Percentiles rank a stretch among this genome's conserved stretches.
Evolutionary conservation across 345 rosid species (phyloP).

Genomic region (Gynandropsis gynandra): DNA sequence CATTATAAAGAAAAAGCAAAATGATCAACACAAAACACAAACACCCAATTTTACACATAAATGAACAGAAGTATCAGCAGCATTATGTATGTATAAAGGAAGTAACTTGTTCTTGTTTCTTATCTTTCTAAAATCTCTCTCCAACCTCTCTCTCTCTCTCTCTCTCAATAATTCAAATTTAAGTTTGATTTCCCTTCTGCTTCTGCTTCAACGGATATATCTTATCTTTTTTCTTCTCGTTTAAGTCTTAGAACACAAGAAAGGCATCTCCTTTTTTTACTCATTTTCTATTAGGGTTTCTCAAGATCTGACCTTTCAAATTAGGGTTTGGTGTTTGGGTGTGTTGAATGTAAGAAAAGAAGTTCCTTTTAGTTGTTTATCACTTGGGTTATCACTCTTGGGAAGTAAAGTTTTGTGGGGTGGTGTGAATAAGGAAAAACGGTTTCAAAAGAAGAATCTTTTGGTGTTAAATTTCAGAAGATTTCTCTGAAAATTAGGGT

Average conservation of each 20-base stretch:
- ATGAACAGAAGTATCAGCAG: constrained; percentile 24
- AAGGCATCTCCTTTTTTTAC: no score
- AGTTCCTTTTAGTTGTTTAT: constrained; percentile 2
- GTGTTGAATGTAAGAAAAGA: constrained; percentile 21
- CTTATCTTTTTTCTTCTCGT: constrained; percentile 14
- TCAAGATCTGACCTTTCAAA: not conserved
- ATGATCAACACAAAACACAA: constrained; percentile 22
- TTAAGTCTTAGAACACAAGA: no score
- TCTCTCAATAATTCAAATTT: constrained; percentile 15
- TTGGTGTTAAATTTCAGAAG: not conserved
- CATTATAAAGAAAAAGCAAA: constrained; percentile 33
- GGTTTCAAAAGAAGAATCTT: constrained; percentile 1
- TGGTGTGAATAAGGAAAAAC: constrained; percentile 7
- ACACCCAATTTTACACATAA: not conserved
- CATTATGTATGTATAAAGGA: constrained; percentile 34
- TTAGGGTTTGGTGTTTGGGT: no score
- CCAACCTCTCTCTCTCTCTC: constrained; percentile 16
- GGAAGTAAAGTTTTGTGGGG: no score
- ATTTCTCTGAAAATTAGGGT: constrained; percentile 16
- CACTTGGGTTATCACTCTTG: constrained; percentile 13
- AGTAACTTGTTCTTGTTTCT: constrained; percentile 27
- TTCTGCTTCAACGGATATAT: constrained; percentile 1
- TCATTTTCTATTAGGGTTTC: no score
- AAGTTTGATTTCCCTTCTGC: not conserved
- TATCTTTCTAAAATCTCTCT: constrained; percentile 33